These are phyloP conservation scores for Exophiala oligosperma DNA, from an alignment of 2,329 filamentous ascomycete species.

Conservation along the genomic window DNA sequence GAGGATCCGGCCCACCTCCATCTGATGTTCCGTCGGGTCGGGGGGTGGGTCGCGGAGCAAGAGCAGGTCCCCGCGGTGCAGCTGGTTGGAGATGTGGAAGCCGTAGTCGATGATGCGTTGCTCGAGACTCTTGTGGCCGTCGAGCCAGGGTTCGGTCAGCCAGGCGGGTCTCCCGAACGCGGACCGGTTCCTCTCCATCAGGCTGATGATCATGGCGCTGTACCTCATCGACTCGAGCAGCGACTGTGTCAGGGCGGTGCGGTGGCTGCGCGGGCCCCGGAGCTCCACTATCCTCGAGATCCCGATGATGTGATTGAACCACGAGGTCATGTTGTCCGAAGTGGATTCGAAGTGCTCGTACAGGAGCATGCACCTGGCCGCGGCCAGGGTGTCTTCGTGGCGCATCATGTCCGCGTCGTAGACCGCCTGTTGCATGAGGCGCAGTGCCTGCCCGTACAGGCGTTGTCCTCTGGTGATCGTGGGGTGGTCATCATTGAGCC, in stretches of 20 bases:
- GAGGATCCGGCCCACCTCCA: neutral
- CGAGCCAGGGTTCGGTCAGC: slow-evolving; percentile 9
- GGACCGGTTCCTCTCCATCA: neutral
- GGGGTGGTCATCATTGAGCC: neutral
- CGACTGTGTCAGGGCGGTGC: slow-evolving; percentile 1
- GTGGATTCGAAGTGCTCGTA: slow-evolving; percentile 16
- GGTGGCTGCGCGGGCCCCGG: slow-evolving; percentile 2
- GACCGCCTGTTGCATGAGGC: slow-evolving; percentile 7
- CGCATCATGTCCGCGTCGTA: neutral
- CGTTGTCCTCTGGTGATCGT: slow-evolving; percentile 6
- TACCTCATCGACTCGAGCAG: slow-evolving; percentile 14
- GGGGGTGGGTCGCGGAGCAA: neutral
- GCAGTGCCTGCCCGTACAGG: slow-evolving; percentile 6
- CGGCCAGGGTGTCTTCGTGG: slow-evolving; percentile 8
- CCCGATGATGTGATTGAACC: slow-evolving; percentile 13
- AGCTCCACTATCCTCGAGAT: slow-evolving; percentile 11
- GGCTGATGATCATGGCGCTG: slow-evolving; percentile 8
- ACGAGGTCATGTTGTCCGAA: slow-evolving; percentile 10
- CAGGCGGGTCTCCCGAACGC: slow-evolving; percentile 5
- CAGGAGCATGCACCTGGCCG: slow-evolving; percentile 13
- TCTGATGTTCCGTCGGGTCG: neutral
- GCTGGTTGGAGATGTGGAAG: slow-evolving; percentile 1
- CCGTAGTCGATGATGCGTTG: slow-evolving; percentile 14
- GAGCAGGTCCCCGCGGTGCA: neutral
- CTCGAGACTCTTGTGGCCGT: slow-evolving; percentile 4